These are phyloP conservation scores for Hypericum androsaemum DNA, from an alignment of 345 rosid genomes.

Conservation along the genomic window DNA sequence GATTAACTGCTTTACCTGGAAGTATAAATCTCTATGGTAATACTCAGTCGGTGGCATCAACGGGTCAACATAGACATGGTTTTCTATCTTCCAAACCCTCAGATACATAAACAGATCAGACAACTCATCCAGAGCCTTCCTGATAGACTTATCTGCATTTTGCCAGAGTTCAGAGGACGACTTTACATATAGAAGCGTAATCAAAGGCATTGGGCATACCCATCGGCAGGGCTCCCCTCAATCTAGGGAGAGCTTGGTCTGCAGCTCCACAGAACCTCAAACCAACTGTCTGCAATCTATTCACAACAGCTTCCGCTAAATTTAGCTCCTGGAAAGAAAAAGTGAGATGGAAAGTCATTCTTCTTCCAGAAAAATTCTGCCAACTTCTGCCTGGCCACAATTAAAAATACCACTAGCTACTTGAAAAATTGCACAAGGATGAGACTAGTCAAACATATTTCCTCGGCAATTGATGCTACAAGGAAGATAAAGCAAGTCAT, in stretches of 20 bases:
- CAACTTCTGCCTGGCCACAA: too few relatives aligned
- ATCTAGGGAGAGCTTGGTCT: constrained; percentile 85
- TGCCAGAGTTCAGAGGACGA: constrained; percentile 6
- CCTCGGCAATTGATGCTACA: too few relatives aligned
- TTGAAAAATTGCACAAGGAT: too few relatives aligned
- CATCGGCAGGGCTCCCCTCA: constrained; percentile 86
- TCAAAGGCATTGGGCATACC: constrained; percentile 32
- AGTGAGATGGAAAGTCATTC: constrained; percentile 7
- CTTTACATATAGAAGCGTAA: background rate
- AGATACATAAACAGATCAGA: constrained; percentile 62
- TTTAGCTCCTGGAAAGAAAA: constrained; percentile 59
- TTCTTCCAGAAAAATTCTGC: too few relatives aligned
- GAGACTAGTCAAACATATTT: too few relatives aligned
- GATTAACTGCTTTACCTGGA: constrained; percentile 44
- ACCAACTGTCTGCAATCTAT: constrained; percentile 86
- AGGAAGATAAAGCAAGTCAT: too few relatives aligned
- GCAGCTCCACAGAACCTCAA: constrained; percentile 88
- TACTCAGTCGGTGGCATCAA: constrained; percentile 85
- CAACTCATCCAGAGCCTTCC: constrained; percentile 88
- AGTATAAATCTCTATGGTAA: constrained; percentile 72
- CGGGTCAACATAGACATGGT: constrained; percentile 62
- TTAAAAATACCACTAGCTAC: too few relatives aligned
- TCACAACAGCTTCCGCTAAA: constrained; percentile 80
- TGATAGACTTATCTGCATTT: constrained; percentile 59
- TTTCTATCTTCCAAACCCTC: constrained; percentile 77